Conservation (phyloP, 1,284 basidiomycete genomes). For the Sanghuangporus weigelae region DNA sequence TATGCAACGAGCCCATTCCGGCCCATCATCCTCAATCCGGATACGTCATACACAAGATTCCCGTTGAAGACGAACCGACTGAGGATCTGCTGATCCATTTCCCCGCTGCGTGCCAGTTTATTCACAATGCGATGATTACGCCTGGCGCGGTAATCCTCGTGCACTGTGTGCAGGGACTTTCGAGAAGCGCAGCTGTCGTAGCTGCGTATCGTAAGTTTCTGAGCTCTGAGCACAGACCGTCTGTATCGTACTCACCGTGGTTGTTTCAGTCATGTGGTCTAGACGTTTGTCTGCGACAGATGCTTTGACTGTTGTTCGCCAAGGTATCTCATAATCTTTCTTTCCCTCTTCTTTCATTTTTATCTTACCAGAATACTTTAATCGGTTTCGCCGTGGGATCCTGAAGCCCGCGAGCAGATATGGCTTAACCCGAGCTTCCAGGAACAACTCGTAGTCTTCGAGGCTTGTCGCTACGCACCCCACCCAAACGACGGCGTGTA, state of each 20-base stretch:
- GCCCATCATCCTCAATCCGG: conserved; percentile 18
- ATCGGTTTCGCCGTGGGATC: neutral
- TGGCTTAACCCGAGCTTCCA: conserved; percentile 19
- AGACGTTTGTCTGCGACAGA: conserved; percentile 17
- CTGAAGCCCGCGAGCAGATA: conserved; percentile 16
- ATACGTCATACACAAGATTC: conserved; percentile 17
- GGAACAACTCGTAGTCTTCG: conserved; percentile 16
- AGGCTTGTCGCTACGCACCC: conserved; percentile 15
- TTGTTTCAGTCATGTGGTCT: conserved; percentile 16
- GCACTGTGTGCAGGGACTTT: conserved; percentile 17
- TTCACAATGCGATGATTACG: conserved; percentile 14
- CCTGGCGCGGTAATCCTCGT: conserved; percentile 13
- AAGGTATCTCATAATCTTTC: neutral
- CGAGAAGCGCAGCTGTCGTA: conserved; percentile 16
- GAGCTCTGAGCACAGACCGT: neutral
- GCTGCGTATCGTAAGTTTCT: conserved; percentile 15
- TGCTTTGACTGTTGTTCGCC: conserved; percentile 15
- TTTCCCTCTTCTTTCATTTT: neutral
- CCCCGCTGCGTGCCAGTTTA: conserved; percentile 17
- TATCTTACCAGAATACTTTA: neutral
- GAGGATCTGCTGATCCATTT: conserved; percentile 17
- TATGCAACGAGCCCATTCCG: conserved; percentile 16
- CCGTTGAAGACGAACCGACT: conserved; percentile 11
- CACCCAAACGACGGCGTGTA: conserved; percentile 16
- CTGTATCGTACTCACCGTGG: neutral